phyloP scores from a whole-genome alignment of 1,284 basidiomycete species.

The Apiotrichum brassicae region DNA sequence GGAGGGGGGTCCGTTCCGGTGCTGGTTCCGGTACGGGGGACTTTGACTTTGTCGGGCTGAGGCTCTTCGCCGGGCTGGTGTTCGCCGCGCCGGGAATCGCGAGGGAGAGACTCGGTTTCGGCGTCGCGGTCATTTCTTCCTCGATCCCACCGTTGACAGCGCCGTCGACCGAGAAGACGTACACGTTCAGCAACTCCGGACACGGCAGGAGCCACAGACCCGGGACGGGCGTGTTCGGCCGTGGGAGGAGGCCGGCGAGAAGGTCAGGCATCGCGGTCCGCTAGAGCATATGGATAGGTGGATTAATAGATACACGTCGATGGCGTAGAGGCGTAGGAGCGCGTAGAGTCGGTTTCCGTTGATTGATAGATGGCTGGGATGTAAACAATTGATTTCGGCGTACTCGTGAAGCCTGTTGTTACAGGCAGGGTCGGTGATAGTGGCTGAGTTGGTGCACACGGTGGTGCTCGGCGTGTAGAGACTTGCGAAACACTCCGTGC shows the following conservation, averaged over 20 bases:
- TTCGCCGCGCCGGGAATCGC: background rate
- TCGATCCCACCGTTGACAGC: background rate
- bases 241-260: conserved; percentile 14
- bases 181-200: conserved; percentile 20
- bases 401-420: too few relatives aligned
- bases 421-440: too few relatives aligned
- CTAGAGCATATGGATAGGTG: too few relatives aligned
- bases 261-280: conserved; percentile 9
- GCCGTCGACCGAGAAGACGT: conserved; percentile 2
- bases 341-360: too few relatives aligned
- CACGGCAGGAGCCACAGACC: conserved; percentile 28
- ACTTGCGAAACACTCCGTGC: too few relatives aligned
- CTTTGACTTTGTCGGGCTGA: background rate
- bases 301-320: too few relatives aligned
- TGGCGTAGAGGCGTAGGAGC: too few relatives aligned
- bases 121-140: background rate
- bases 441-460: too few relatives aligned
- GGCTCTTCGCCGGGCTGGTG: background rate
- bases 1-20: background rate
- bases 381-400: too few relatives aligned
- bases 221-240: conserved; percentile 20
- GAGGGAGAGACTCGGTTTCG: background rate
- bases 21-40: background rate
- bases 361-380: too few relatives aligned
- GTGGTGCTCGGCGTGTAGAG: too few relatives aligned